Evolutionary conservation across 306 rosid species (phyloP).

Genomic region (Mimosa bimucronata): DNA sequence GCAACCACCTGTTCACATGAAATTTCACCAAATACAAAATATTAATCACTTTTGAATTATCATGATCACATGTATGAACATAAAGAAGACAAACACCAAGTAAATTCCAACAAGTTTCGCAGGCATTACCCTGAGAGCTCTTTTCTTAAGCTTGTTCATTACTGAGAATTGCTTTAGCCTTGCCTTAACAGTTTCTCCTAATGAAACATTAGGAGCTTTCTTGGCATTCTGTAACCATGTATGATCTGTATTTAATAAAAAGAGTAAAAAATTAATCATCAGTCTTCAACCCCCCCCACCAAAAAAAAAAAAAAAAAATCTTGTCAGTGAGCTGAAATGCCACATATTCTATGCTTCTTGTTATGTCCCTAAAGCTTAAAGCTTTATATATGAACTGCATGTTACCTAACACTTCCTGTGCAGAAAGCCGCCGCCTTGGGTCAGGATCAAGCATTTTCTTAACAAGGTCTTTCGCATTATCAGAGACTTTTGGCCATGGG

Average conservation of each 20-base stretch:
- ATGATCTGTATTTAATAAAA: conserved; percentile 69
- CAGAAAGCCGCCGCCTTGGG: conserved; percentile 73
- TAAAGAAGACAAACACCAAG: conserved; percentile 11
- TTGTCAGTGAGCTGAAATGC: neutral
- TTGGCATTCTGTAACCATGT: conserved; percentile 90
- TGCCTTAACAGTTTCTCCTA: conserved; percentile 90
- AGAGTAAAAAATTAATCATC: conserved; percentile 23
- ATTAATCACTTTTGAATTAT: conserved; percentile 1
- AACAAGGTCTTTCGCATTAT: conserved; percentile 91
- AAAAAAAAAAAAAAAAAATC: too few species aligned
- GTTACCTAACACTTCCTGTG: conserved; percentile 86
- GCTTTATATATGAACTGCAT: conserved; percentile 14
- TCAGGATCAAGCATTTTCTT: conserved; percentile 94
- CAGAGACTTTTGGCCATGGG: conserved; percentile 97
- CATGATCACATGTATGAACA: conserved; percentile 27
- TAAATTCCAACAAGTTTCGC: conserved; percentile 23
- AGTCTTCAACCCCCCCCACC: neutral
- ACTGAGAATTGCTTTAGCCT: conserved; percentile 92
- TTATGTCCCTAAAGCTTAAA: neutral
- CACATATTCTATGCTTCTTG: conserved; percentile 16
- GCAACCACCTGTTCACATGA: conserved; percentile 72
- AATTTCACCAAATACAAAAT: conserved; percentile 34
- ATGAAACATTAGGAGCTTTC: conserved; percentile 85
- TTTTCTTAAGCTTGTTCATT: conserved; percentile 98
- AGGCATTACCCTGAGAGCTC: conserved; percentile 82